A percentile compares a stretch with the other conserved stretches of the same genome.
These are phyloP conservation scores for Cytospora piceicola DNA, from an alignment of 2,329 filamentous ascomycete genomes.

Conservation along the genomic window DNA sequence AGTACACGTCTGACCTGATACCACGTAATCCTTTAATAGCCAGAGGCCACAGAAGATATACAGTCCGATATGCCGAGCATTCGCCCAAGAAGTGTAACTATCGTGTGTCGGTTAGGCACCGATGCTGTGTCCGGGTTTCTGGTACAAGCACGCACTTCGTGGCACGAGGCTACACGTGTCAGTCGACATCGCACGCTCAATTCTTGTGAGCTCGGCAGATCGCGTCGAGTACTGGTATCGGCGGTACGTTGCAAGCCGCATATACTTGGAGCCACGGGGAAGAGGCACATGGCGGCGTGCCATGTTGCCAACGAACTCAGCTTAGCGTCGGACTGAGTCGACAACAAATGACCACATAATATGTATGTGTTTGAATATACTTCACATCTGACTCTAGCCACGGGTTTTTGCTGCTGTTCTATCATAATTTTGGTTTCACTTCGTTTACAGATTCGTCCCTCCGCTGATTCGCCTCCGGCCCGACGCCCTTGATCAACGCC, in stretches of 20 bases:
- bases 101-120: neutral
- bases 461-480: constrained; percentile 24
- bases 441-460: constrained; percentile 18
- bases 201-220: constrained; percentile 6
- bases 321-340: neutral
- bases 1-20: neutral
- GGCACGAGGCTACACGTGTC: constrained; percentile 15
- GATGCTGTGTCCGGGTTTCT: constrained; percentile 15
- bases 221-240: constrained; percentile 8
- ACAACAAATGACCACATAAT: neutral
- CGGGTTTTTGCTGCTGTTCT: neutral
- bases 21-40: neutral
- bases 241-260: neutral
- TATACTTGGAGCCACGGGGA: neutral
- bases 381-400: neutral
- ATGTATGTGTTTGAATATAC: neutral
- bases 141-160: neutral
- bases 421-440: constrained; percentile 24
- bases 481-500: constrained; percentile 50
- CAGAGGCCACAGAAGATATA: neutral
- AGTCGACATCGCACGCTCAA: neutral
- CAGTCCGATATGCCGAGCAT: constrained; percentile 18
- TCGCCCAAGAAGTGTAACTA: neutral
- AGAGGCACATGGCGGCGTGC: neutral
- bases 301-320: neutral